These are phyloP conservation scores for Xylaria telfairii DNA, from an alignment of 495 filamentous ascomycete genomes.

Conservation along the genomic window DNA sequence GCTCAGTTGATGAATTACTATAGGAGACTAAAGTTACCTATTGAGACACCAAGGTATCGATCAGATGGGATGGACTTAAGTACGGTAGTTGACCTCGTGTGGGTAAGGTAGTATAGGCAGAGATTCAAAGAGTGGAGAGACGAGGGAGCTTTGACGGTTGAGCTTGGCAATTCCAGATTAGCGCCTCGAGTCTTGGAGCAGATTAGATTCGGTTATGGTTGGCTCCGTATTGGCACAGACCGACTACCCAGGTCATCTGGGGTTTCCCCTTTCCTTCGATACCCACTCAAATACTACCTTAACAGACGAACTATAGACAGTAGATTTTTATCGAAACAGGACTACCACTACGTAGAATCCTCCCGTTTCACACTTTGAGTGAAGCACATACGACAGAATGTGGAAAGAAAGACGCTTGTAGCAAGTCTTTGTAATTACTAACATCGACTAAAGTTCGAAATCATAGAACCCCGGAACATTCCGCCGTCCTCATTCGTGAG, in stretches of 20 bases:
- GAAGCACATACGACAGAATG: neutral
- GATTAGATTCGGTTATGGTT: constrained; percentile 15
- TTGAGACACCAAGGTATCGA: too few species aligned
- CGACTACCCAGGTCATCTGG: neutral
- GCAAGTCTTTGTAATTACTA: constrained; percentile 7
- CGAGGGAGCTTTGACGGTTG: neutral
- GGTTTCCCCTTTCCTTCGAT: constrained; percentile 10
- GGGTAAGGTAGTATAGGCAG: constrained; percentile 15
- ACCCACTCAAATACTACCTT: constrained; percentile 18
- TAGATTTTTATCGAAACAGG: neutral
- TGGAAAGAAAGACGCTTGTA: neutral
- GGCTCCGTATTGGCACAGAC: constrained; percentile 15
- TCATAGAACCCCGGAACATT: constrained; percentile 7
- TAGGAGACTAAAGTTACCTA: neutral
- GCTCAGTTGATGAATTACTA: neutral
- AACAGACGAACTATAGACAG: constrained; percentile 4
- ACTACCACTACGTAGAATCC: neutral
- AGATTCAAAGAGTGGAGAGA: neutral
- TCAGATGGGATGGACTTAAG: too few species aligned
- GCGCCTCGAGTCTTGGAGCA: constrained; percentile 2
- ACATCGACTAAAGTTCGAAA: neutral
- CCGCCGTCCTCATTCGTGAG: neutral
- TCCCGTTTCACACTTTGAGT: constrained; percentile 11
- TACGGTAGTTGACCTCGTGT: neutral
- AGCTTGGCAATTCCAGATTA: constrained; percentile 11